Base-by-base conservation (phyloP, 2,329 filamentous ascomycete species). In the Fusarium vanettenii region DNA sequence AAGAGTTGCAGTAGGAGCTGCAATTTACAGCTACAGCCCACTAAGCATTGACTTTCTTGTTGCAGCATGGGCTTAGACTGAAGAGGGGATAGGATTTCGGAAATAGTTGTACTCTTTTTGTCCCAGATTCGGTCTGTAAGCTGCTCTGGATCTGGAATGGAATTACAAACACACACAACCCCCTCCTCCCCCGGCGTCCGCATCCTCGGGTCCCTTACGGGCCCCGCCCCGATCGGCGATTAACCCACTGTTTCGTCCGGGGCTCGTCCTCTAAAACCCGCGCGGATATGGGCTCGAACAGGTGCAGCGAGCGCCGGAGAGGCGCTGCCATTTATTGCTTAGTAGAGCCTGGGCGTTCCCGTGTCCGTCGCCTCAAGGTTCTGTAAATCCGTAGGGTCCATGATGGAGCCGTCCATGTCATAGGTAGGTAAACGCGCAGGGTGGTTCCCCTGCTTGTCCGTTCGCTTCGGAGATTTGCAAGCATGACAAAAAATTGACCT, bases 401-500 rank as follows among this genome's bases (percentile, higher is more conserved):
- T 57, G 52, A 35, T 35, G 35, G 43, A 56, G 52, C n/a, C 11
- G n/a, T 35, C 29, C 22, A 35, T 35, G 52, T 16, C 50, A 33
- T 33, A 14, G 29, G 27, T 25, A 41, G 39, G 57, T 37, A 37
- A 37, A 37, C 18, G 18, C 18, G 27, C 31, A 50, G 60, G 43
- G 39, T 45, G 39, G 39, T 48, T 52, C 31, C 48, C 48, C 48
- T 52, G 35, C 20, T 48, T 22, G 48, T 55, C 50, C n/a, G 60
- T 41, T 56, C 39, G 56, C 60, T 62, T 74, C 68, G 73, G 69
- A 78, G 73, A 76, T 78, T 78, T 78, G 71, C 73, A 78, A 78
- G 73, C 76, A 78, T 78, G 76, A 77, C 76, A 75, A 72, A 74
- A 78, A 27, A 20, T 14, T 55, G 48, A 11, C 27, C 48, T 52